Evolutionary conservation across 345 rosid species (phyloP).

Genomic region (Corchorus olitorius): DNA sequence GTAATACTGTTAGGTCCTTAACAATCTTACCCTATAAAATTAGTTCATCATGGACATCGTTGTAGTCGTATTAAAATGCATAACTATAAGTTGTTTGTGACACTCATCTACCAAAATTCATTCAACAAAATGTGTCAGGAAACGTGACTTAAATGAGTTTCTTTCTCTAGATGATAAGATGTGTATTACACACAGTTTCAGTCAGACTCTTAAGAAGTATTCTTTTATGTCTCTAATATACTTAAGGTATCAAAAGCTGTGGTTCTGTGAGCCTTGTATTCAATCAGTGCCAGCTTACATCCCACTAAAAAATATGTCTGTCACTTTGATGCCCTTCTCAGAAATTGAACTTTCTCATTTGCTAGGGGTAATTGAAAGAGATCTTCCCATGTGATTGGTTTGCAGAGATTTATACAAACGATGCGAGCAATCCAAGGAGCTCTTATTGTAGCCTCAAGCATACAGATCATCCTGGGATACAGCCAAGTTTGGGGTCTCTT

Average conservation of each 20-base stretch:
- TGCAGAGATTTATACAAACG: slow-evolving; percentile 91
- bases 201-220: neutral
- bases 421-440: slow-evolving; percentile 96
- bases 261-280: neutral
- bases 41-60: neutral
- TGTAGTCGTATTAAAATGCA: neutral
- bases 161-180: neutral
- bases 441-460: slow-evolving; percentile 81
- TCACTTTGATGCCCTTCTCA: slow-evolving; percentile 17
- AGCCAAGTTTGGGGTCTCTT: slow-evolving; percentile 93
- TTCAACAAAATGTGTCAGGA: neutral
- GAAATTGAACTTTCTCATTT: slow-evolving; percentile 32
- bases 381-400: slow-evolving; percentile 47
- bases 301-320: slow-evolving; percentile 13
- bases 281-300: slow-evolving; percentile 11
- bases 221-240: neutral
- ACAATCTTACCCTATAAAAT: neutral
- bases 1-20: neutral
- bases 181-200: neutral
- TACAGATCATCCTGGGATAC: slow-evolving; percentile 86
- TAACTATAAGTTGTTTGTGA: neutral
- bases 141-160: neutral
- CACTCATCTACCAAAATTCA: neutral
- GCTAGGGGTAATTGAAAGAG: slow-evolving; percentile 50
- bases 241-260: neutral